These are phyloP conservation scores for Mentha longifolia DNA, from an alignment of 257 asterid genomes.

Conservation along the genomic window DNA sequence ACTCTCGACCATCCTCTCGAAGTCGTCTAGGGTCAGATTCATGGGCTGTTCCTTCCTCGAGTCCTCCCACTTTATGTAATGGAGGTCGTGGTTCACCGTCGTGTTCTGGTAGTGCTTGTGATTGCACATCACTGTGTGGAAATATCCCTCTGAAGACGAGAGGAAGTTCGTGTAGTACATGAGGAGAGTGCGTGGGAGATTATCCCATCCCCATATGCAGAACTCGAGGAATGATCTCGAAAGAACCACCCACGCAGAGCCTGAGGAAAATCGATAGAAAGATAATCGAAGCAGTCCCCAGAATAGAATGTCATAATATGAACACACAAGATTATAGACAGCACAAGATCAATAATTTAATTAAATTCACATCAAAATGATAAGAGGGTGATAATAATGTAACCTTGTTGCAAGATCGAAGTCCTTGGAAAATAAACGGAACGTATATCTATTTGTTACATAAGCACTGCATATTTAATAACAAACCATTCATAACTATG, in stretches of 20 bases:
- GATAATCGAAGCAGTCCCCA: neutral
- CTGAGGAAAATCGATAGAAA: slow-evolving; percentile 41
- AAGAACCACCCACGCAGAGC: slow-evolving; percentile 79
- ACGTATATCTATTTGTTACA: too few species aligned
- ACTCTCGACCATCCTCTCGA: slow-evolving; percentile 72
- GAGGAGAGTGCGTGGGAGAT: slow-evolving; percentile 93
- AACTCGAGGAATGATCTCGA: slow-evolving; percentile 87
- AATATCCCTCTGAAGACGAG: slow-evolving; percentile 85
- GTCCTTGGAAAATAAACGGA: too few species aligned
- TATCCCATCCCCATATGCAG: slow-evolving; percentile 99
- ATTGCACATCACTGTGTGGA: slow-evolving; percentile 87
- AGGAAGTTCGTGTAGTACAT: slow-evolving; percentile 92
- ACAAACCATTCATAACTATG: neutral
- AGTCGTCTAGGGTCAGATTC: slow-evolving; percentile 60
- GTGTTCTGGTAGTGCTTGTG: slow-evolving; percentile 93
- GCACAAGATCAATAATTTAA: neutral
- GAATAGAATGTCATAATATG: neutral
- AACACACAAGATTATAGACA: neutral
- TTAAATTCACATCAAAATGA: too few species aligned
- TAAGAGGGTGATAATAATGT: neutral
- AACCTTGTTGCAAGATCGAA: too few species aligned
- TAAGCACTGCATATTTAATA: neutral
- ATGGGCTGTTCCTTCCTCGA: slow-evolving; percentile 62
- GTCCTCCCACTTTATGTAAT: slow-evolving; percentile 77
- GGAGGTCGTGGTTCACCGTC: slow-evolving; percentile 89